Percentiles rank a stretch among this genome's conserved stretches.
These are phyloP conservation scores for Rhodotorula sp. DNA, from an alignment of 1,284 basidiomycete species.

Conservation along the genomic window DNA sequence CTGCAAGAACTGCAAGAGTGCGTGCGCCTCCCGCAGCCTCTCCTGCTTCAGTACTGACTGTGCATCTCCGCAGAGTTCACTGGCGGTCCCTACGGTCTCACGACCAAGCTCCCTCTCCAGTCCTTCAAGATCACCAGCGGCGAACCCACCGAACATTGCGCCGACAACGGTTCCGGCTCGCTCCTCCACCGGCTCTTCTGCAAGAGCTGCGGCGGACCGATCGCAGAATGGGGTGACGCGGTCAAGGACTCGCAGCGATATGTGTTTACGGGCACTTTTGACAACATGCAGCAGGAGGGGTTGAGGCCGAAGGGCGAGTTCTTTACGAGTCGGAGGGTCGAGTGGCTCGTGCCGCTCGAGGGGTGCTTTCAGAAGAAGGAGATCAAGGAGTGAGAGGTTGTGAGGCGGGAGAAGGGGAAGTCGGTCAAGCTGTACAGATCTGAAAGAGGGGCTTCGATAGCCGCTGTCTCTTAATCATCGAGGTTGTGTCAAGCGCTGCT, in stretches of 20 bases:
- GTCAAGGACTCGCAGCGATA: background rate
- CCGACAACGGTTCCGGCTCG: slow-evolving; percentile 6
- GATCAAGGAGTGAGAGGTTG: slow-evolving; percentile 3
- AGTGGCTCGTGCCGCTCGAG: background rate
- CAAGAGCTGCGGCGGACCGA: background rate
- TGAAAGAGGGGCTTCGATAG: no score
- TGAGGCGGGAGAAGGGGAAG: background rate
- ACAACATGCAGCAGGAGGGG: background rate
- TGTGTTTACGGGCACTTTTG: slow-evolving; percentile 2
- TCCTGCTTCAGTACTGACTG: background rate
- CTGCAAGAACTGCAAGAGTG: slow-evolving; percentile 4
- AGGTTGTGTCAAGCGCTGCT: background rate
- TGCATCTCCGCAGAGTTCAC: background rate
- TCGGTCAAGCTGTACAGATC: no score
- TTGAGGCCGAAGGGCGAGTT: slow-evolving; percentile 8
- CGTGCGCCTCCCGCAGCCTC: background rate
- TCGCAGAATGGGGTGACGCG: slow-evolving; percentile 2
- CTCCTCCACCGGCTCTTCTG: slow-evolving; percentile 3
- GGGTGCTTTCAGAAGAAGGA: slow-evolving; percentile 2
- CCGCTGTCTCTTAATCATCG: no score
- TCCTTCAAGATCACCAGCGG: background rate
- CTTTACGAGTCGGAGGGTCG: background rate
- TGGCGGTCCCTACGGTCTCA: background rate
- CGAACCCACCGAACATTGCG: background rate
- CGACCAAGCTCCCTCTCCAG: background rate